A percentile compares a stretch with the other conserved stretches of the same genome.
Evolutionary conservation across 257 asterid species (phyloP).

Genomic region (Plantago major): DNA sequence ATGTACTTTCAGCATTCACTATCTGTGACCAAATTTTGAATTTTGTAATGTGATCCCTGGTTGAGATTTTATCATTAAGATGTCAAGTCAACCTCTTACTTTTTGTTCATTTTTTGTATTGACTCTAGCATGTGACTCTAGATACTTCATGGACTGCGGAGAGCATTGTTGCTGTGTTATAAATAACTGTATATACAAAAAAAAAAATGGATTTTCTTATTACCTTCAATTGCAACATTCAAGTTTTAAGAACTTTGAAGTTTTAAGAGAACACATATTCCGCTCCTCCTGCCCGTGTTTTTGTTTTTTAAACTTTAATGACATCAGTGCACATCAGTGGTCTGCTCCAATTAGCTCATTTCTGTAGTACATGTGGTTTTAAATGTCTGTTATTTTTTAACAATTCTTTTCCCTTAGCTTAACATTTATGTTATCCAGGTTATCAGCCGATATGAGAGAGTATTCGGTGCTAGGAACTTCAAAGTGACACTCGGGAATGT

Average conservation of each 20-base stretch:
- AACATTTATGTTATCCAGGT: conserved; percentile 39
- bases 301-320: too few relatives aligned
- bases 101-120: not conserved
- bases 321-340: too few relatives aligned
- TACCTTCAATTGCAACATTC: too few relatives aligned
- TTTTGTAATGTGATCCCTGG: not conserved
- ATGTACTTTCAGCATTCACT: too few relatives aligned
- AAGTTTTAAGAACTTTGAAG: too few relatives aligned
- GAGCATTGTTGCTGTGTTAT: not conserved
- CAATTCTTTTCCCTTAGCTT: conserved; percentile 7
- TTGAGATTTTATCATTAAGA: not conserved
- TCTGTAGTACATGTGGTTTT: too few relatives aligned
- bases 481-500: conserved; percentile 63
- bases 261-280: too few relatives aligned
- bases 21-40: too few relatives aligned
- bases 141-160: not conserved
- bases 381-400: not conserved
- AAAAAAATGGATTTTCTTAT: too few relatives aligned
- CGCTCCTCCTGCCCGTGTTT: too few relatives aligned
- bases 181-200: too few relatives aligned
- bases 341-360: too few relatives aligned
- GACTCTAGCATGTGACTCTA: not conserved
- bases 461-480: conserved; percentile 76
- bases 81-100: not conserved
- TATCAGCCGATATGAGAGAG: conserved; percentile 65